These are phyloP conservation scores for Grifola frondosa DNA, from an alignment of 1,284 basidiomycete species.

Conservation along the genomic window DNA sequence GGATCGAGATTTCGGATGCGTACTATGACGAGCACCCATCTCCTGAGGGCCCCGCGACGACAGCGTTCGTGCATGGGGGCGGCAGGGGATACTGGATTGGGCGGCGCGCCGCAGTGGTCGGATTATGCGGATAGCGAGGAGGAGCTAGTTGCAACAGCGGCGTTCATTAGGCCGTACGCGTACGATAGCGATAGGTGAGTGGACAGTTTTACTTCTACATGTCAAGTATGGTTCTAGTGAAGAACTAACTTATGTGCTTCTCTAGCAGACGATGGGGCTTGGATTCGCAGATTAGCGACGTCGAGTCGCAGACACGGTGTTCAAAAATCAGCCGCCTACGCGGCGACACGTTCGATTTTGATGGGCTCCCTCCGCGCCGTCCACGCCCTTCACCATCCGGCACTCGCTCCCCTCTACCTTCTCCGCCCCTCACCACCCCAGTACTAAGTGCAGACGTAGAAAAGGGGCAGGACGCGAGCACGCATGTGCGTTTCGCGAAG, in stretches of 20 bases:
- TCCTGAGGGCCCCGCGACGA: constrained; percentile 53
- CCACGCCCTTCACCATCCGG: constrained; percentile 7
- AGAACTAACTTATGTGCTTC: too few species aligned
- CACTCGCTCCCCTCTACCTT: constrained; percentile 1
- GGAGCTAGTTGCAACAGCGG: constrained; percentile 43
- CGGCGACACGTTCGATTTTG: constrained; percentile 57
- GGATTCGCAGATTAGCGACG: constrained; percentile 7
- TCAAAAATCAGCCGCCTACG: constrained; percentile 39
- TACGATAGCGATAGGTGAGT: constrained; percentile 36
- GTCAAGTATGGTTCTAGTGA: too few species aligned
- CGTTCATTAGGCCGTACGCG: constrained; percentile 56
- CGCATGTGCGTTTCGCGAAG: constrained; percentile 5
- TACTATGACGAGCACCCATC: constrained; percentile 58
- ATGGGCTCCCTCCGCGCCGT: constrained; percentile 41
- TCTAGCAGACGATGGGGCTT: neutral
- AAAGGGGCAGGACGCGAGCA: neutral
- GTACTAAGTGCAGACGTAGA: constrained; percentile 1
- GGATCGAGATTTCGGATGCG: constrained; percentile 60
- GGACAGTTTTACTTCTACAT: neutral
- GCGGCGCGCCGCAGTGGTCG: constrained; percentile 20
- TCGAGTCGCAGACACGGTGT: constrained; percentile 21
- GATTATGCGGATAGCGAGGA: constrained; percentile 22
- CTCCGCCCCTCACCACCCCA: neutral
- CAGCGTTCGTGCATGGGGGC: constrained; percentile 7
- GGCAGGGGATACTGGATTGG: constrained; percentile 8